Conservation (phyloP, 805 yeast genomes). For the Schizosaccharomyces osmophilus region DNA sequence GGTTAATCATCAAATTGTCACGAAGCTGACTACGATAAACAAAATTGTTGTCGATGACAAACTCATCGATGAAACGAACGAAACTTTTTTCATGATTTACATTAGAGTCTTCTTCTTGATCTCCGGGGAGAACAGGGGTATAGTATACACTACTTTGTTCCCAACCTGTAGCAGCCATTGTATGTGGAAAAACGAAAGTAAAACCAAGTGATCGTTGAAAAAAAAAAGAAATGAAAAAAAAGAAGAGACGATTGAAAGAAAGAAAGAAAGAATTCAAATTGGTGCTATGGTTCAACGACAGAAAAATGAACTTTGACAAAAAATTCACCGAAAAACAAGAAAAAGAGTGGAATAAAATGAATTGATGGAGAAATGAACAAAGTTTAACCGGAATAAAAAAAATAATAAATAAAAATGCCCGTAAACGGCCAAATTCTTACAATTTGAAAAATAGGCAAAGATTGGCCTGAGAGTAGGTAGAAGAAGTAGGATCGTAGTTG, state of each 20-base stretch:
- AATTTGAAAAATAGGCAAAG: not conserved
- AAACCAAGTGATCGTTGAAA: not conserved
- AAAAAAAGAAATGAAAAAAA: not conserved
- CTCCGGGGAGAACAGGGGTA: constrained; percentile 75
- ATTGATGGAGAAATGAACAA: not conserved
- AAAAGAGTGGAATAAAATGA: not conserved
- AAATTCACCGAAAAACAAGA: not conserved
- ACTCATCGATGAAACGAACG: constrained; percentile 60
- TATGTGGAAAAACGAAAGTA: not conserved
- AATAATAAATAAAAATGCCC: not conserved
- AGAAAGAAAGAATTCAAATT: too few species aligned
- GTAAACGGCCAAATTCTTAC: not conserved
- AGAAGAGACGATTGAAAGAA: too few species aligned
- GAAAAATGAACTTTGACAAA: not conserved
- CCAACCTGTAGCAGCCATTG: constrained; percentile 2
- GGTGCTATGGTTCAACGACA: too few species aligned
- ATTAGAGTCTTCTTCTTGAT: constrained; percentile 28
- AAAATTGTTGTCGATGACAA: constrained; percentile 58
- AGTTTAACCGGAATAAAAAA: not conserved
- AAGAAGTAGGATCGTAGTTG: too few species aligned
- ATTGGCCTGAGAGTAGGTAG: too few species aligned
- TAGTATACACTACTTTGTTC: not conserved
- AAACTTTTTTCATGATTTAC: constrained; percentile 21
- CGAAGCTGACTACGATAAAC: constrained; percentile 68
- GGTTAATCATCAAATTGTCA: constrained; percentile 57